Evolutionary conservation across 768 basidiomycete genomes (phyloP).

Genomic region (Boletellus ananas): DNA sequence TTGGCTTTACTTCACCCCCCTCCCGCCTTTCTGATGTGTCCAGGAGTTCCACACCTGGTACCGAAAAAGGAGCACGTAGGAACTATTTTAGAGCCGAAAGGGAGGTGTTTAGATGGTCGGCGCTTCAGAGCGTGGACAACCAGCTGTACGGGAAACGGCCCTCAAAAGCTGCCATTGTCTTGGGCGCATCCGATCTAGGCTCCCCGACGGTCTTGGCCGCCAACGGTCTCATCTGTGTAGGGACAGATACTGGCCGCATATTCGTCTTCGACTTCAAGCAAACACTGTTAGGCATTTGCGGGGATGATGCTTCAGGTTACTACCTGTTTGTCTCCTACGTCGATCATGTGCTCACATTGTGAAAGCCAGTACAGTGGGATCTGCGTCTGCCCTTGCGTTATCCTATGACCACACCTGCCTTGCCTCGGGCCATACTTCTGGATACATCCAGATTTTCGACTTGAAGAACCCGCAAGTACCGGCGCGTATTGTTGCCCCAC

Average conservation of each 20-base stretch:
- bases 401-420: constrained; percentile 94
- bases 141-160: constrained; percentile 51
- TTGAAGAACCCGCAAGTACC: constrained; percentile 65
- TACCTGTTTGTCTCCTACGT: constrained; percentile 6
- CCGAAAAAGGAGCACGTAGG: constrained; percentile 19
- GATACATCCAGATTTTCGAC: constrained; percentile 84
- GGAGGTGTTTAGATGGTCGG: constrained; percentile 76
- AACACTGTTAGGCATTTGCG: constrained; percentile 74
- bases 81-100: constrained; percentile 31
- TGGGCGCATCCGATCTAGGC: constrained; percentile 57
- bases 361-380: constrained; percentile 58
- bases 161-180: constrained; percentile 57
- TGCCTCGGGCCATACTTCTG: constrained; percentile 81
- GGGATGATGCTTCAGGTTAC: constrained; percentile 62
- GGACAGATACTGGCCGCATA: constrained; percentile 74
- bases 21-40: constrained; percentile 73
- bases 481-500: constrained; percentile 68
- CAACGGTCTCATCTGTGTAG: constrained; percentile 86
- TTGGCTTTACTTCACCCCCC: constrained; percentile 49
- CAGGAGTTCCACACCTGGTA: constrained; percentile 56
- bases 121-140: constrained; percentile 54
- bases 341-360: constrained; percentile 17
- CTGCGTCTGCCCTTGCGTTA: constrained; percentile 85
- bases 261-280: constrained; percentile 91
- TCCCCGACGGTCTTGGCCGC: constrained; percentile 78